Base-by-base conservation (phyloP, 495 filamentous ascomycete genomes). In the Penicillium dipodomyicola region DNA sequence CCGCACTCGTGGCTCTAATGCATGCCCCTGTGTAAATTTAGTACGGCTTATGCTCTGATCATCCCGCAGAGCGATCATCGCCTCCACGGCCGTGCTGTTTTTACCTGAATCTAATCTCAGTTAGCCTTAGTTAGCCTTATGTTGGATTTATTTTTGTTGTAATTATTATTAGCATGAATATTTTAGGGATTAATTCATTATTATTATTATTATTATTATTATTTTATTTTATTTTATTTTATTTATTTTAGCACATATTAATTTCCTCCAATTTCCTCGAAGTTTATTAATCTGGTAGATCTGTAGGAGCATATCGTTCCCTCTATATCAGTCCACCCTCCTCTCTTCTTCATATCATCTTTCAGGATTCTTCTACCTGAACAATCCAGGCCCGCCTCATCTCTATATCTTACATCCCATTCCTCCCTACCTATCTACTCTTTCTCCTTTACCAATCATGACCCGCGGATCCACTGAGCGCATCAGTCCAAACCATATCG, bases 251-350 rank as follows among this genome's bases (percentile, higher is more conserved):
- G 20, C 37, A 23, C 41, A 49, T 33, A 51, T 63, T 65, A 56
- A 52, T 54, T 63, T 43, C 45, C 43, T 39, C 29, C 47, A 22
- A 57, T 62, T 64, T 52, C 48, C 42, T 27, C 52, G 54, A 53
- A 68, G 56, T 59, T 58, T 64, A 65, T 55, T 62, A 59, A 67
- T 68, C 53, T 37, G 53, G 62, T 57, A 59, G 63, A 68, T 65
- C 65, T 65, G 60, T 60, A 65, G 59, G 56, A 63, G 54, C 57
- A 52, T 54, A 47, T 47, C 39, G 40, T 37, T 54, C 54, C 49
- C 52, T 63, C 60, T 68, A 68, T 68, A 68, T 68, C 66, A 68
- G 59, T 67, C 58, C 64, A 62, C 59, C 56, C 54, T 67, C 62
- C 59, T 45, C 62, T 57, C 54, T 62, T 65, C 64, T 54, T 51